A percentile compares a stretch with the other conserved stretches of the same genome.
These are phyloP conservation scores for Aphanomyces euteiches DNA, from an alignment of 352 stramenopile genomes.

Conservation along the genomic window DNA sequence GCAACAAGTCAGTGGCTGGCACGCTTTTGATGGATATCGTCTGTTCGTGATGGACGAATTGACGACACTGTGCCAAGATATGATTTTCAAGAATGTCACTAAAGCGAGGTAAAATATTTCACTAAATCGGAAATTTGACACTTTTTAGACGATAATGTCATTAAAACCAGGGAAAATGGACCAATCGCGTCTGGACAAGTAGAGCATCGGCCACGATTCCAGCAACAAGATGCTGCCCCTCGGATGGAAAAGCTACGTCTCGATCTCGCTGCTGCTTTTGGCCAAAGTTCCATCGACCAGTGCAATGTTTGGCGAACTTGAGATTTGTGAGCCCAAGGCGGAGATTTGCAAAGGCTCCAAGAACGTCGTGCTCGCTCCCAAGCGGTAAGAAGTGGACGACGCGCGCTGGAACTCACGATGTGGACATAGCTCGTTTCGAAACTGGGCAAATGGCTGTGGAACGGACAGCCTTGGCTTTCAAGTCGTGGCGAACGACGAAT, in stretches of 20 bases:
- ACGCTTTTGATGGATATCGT: too few species aligned
- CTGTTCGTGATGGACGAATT: too few species aligned
- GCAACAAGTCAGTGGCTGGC: too few species aligned
- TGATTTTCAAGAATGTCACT: too few species aligned
- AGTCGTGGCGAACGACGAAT: conserved; percentile 36
- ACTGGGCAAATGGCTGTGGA: conserved; percentile 71
- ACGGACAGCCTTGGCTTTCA: conserved; percentile 46
- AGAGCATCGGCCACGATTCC: too few species aligned
- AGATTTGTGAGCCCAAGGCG: conserved; percentile 11
- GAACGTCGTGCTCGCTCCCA: conserved; percentile 17
- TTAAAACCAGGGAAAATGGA: too few species aligned
- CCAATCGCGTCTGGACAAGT: too few species aligned
- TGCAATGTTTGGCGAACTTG: conserved; percentile 8
- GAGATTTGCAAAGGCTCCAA: conserved; percentile 16
- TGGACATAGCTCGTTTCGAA: conserved; percentile 34
- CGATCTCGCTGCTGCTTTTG: neutral
- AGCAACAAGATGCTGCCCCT: too few species aligned
- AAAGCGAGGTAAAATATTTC: too few species aligned
- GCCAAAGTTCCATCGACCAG: neutral
- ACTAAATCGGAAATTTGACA: too few species aligned
- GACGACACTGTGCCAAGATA: too few species aligned
- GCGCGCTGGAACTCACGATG: neutral
- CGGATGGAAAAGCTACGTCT: neutral
- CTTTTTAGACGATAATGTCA: too few species aligned
- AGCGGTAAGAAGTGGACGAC: neutral